A percentile compares a stretch with the other conserved stretches of the same genome.
Evolutionary conservation across 2,329 filamentous ascomycete genomes (phyloP).

Genomic region (Botrytis medusae): DNA sequence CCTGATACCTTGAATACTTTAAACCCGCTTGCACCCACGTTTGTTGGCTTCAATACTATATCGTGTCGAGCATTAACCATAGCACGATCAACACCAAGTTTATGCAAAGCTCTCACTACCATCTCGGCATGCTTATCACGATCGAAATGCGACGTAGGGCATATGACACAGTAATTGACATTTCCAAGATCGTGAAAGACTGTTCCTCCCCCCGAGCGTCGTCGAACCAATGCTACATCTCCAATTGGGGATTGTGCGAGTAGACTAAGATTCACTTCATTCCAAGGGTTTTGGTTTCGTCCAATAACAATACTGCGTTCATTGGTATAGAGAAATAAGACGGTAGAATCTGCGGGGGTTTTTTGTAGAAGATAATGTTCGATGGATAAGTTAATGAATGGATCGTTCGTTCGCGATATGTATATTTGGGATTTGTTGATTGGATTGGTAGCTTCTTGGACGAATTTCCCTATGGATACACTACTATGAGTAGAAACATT

Average conservation of each 20-base stretch:
- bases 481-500: not conserved
- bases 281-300: slow-evolving; percentile 97
- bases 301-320: slow-evolving; percentile 85
- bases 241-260: slow-evolving; percentile 43
- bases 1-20: slow-evolving; percentile 78
- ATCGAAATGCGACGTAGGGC: slow-evolving; percentile 72
- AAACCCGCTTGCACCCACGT: slow-evolving; percentile 22
- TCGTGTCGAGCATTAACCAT: slow-evolving; percentile 90
- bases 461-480: slow-evolving; percentile 20
- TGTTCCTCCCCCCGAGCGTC: slow-evolving; percentile 84
- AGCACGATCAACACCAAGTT: slow-evolving; percentile 57
- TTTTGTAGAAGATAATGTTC: slow-evolving; percentile 86
- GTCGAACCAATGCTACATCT: slow-evolving; percentile 62
- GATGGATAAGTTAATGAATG: slow-evolving; percentile 88
- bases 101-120: slow-evolving; percentile 78
- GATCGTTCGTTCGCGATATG: slow-evolving; percentile 66
- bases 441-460: slow-evolving; percentile 38
- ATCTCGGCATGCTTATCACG: slow-evolving; percentile 87
- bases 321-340: slow-evolving; percentile 89
- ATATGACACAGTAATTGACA: slow-evolving; percentile 92
- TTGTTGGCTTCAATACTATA: slow-evolving; percentile 69
- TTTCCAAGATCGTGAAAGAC: slow-evolving; percentile 95
- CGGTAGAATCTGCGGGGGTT: slow-evolving; percentile 66
- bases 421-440: slow-evolving; percentile 63
- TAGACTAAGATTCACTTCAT: slow-evolving; percentile 74